Evolutionary conservation across 768 basidiomycete species (phyloP), one percentile per base, ranked within the genome.

Genomic region (Termitomyces sp.): DNA sequence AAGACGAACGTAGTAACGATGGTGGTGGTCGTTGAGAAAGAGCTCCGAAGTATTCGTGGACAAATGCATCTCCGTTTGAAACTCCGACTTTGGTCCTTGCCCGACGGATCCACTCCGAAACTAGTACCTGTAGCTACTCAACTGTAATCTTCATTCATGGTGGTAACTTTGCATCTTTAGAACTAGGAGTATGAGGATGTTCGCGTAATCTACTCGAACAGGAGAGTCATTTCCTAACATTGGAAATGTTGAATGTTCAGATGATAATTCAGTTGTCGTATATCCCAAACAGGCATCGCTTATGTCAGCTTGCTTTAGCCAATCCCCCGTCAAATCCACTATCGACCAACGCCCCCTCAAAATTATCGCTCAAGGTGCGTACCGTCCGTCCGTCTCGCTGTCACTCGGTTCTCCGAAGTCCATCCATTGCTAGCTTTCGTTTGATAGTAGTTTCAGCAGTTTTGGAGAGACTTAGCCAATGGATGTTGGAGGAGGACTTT

Each of bases 311-410:
- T 32, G 56, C 60, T 64, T 60, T 61, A 61, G 60, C 69, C 68
- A 60, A 55, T 65, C 60, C 57, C 12, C 57, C 46, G 42, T 49
- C 60, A 42, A 64, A 65, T 61, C 70, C 62, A 67, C 69, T 66
- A 65, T 65, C 68, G 64, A 32, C 63, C 71, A 70, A 69, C 68
- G 67, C 70, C 68, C 52, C 68, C 70, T 71, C 72, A 74, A 75
- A 75, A 73, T 68, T 68, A 71, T 69, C 73, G 67, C 70, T 68
- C 69, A 81, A 79, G 78, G 79, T 81, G 68, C 62, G 79, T 76
- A 64, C 57, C 55, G 61, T 45, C 64, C 63, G 49, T 53, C 58
- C 31, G 48, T 59, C 51, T 56, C 49, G 17, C 56, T 60, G 48
- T 66, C 59, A 57, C 60, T 49, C 59, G 53, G 62, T 66, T 66